Conservation (phyloP, 148 eudicot genomes). For the Arbutus unedo region DNA sequence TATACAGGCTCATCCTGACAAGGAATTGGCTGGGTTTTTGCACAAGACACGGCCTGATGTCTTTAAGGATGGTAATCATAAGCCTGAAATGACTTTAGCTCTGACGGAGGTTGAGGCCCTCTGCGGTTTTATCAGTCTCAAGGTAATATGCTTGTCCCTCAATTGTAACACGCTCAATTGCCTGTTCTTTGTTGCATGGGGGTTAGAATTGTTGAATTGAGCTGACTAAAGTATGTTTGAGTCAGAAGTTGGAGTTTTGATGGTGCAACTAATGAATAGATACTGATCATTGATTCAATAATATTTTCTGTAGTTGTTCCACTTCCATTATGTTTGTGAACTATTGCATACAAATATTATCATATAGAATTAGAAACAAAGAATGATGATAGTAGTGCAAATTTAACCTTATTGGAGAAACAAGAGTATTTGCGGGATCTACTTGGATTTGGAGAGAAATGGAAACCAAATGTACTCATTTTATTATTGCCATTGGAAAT, state of each 20-base stretch:
- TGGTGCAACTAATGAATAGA: background rate
- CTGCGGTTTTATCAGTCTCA: constrained; percentile 67
- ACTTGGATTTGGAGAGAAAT: too few species aligned
- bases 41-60: constrained; percentile 55
- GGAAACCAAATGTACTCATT: too few species aligned
- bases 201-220: background rate
- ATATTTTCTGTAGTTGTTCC: background rate
- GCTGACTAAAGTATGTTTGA: background rate
- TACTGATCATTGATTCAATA: background rate
- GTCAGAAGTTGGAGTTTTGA: background rate
- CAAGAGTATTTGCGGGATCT: too few species aligned
- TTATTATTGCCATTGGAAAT: too few species aligned
- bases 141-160: constrained; percentile 39
- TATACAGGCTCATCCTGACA: constrained; percentile 90
- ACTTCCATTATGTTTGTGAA: background rate
- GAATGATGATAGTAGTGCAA: too few species aligned
- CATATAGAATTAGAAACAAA: background rate
- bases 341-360: background rate
- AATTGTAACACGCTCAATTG: background rate
- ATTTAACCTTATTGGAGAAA: too few species aligned
- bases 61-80: constrained; percentile 79
- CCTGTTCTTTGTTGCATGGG: background rate
- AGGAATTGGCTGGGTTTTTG: constrained; percentile 55
- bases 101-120: constrained; percentile 79
- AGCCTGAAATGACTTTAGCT: constrained; percentile 96